Base-by-base conservation (phyloP, 306 rosid genomes). In the Vigna nakashimae region DNA sequence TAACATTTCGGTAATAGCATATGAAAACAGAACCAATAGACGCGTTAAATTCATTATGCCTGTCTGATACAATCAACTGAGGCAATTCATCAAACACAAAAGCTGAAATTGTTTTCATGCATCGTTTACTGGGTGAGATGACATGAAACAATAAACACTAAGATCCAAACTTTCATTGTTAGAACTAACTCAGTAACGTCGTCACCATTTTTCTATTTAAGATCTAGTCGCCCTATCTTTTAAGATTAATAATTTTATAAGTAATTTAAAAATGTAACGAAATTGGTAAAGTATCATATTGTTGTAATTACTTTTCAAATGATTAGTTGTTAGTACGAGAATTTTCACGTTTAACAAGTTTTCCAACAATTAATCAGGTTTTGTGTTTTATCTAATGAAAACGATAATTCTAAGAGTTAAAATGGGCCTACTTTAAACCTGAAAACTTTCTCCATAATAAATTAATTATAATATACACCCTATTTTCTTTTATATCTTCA, bases 1-100 rank as follows among this genome's bases (percentile, higher is more conserved):
- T 58, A 60, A 48, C 74, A 72, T 73, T 68, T 71, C 49, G 53
- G 34, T 20, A 28, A 53, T 65, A 38, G 65, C 71, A 73, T 60
- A 9, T 67, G 82, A 68, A 81, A 43, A 77, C 74, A 73, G 52
- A 49, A 40, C 63, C 55, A 42, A 17, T 65, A 30, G 52, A 67
- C 36, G 42, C 42, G 42, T 59, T 59, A 18, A 59, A 11, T 57
- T 56, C 24, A 52, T 32, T 40, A 20, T 76, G 26, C 40, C 63
- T 32, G 13, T 40, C 15, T 60, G 22, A 15, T 63, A 26, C 30
- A 62, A 78, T 51, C 51, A 28, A 57, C 4, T 57, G 30, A 74
- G 72, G 72, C 71, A 75, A 67, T 79, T 22, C 43, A 43, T 2
- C 73, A 75, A 75, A 45, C 58, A 55, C 10, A 55, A 16, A 1